A percentile compares a stretch with the other conserved stretches of the same genome.
Conservation (phyloP, 2,329 filamentous ascomycete genomes). For the Stromatinia cepivora region DNA sequence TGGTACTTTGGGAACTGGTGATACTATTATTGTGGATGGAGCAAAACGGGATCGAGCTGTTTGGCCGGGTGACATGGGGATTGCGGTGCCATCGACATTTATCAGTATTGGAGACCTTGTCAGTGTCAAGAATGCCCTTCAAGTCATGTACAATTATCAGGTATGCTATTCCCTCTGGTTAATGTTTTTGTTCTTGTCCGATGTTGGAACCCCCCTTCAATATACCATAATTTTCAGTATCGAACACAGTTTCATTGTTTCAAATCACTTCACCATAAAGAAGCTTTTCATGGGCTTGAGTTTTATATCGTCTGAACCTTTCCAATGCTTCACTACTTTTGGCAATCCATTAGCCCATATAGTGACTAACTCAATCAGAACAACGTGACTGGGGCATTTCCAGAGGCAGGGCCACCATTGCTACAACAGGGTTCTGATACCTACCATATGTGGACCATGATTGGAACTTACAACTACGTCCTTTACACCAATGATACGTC, state of each 20-base stretch:
- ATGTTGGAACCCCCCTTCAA: background rate
- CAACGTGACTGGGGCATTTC: constrained; percentile 32
- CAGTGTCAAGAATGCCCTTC: constrained; percentile 49
- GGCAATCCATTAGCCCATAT: background rate
- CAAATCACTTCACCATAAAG: background rate
- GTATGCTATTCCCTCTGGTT: constrained; percentile 33
- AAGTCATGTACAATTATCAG: constrained; percentile 46
- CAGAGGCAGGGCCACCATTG: constrained; percentile 35
- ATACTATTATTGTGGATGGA: constrained; percentile 48
- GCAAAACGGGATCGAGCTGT: constrained; percentile 60
- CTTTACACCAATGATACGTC: constrained; percentile 55
- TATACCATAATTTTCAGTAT: background rate
- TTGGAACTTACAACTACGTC: constrained; percentile 60
- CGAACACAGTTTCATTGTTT: background rate
- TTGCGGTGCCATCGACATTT: constrained; percentile 55
- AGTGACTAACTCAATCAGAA: constrained; percentile 24
- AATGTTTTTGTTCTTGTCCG: background rate
- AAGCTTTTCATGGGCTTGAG: background rate
- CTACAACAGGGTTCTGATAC: constrained; percentile 46
- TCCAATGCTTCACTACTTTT: constrained; percentile 9
- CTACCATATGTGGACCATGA: constrained; percentile 60
- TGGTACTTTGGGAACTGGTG: constrained; percentile 38
- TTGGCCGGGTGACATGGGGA: constrained; percentile 61
- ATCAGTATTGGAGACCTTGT: constrained; percentile 54
- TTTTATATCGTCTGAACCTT: constrained; percentile 19